Evolutionary conservation across 2,329 filamentous ascomycete species (phyloP).

Genomic region (Penicillium sp.): DNA sequence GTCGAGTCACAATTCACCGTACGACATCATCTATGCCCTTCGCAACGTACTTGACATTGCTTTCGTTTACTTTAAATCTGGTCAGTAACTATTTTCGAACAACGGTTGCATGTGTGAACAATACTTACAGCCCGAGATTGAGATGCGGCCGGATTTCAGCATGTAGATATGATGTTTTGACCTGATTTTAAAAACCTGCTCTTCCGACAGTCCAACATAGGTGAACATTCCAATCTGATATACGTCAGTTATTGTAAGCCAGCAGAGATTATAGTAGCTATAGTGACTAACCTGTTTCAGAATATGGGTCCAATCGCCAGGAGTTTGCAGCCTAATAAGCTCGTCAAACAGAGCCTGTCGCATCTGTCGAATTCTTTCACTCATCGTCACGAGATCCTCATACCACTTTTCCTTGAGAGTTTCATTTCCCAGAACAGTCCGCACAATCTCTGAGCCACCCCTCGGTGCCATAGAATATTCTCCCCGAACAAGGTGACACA

Average conservation of each 20-base stretch:
- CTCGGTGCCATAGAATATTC: conserved; percentile 21
- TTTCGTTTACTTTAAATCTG: conserved; percentile 13
- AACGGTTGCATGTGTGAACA: neutral
- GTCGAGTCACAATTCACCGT: neutral
- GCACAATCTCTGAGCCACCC: conserved; percentile 19
- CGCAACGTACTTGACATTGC: conserved; percentile 17
- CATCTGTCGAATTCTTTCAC: conserved; percentile 16
- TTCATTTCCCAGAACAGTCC: conserved; percentile 11
- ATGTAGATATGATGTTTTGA: conserved; percentile 21
- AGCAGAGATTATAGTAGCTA: neutral
- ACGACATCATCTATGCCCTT: conserved; percentile 19
- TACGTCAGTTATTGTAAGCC: neutral
- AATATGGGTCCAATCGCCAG: conserved; percentile 19
- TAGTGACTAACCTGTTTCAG: conserved; percentile 11
- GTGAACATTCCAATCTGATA: conserved; percentile 23
- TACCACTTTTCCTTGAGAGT: conserved; percentile 9
- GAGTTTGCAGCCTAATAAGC: conserved; percentile 11
- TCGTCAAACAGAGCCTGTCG: conserved; percentile 15
- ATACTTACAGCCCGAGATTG: conserved; percentile 20
- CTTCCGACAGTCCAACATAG: conserved; percentile 15
- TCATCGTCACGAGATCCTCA: conserved; percentile 18
- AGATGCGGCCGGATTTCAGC: conserved; percentile 20
- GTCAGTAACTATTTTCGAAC: neutral
- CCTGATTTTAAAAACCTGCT: conserved; percentile 14
- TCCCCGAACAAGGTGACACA: conserved; percentile 17